Evolutionary conservation across 148 eudicot genomes (phyloP).

Genomic region (Linanthus parryae): DNA sequence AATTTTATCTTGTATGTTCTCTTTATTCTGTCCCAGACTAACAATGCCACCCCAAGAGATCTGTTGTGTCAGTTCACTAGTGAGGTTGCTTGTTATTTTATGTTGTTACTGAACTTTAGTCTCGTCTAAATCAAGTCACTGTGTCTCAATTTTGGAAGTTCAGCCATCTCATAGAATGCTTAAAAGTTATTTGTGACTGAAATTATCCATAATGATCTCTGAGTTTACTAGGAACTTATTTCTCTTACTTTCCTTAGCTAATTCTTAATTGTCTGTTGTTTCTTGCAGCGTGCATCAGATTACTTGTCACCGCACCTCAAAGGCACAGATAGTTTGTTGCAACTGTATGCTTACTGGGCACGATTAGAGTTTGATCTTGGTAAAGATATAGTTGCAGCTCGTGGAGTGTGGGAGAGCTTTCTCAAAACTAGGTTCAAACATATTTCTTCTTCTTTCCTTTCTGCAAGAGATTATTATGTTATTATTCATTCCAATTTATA

Average conservation of each 20-base stretch:
- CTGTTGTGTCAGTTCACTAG: too few relatives aligned
- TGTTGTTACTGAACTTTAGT: too few relatives aligned
- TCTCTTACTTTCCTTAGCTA: neutral
- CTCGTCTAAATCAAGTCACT: too few relatives aligned
- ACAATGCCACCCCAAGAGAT: too few relatives aligned
- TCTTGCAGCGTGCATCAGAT: conserved; percentile 77
- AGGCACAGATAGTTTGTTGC: conserved; percentile 61
- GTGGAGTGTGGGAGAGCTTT: conserved; percentile 95
- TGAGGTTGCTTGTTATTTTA: too few relatives aligned
- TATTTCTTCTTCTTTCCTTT: conserved; percentile 2
- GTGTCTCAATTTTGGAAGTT: too few relatives aligned
- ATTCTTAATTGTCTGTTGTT: conserved; percentile 10
- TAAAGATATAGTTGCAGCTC: conserved; percentile 75
- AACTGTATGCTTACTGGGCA: conserved; percentile 79
- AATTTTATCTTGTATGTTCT: too few relatives aligned
- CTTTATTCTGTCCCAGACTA: too few relatives aligned
- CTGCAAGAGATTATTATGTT: neutral
- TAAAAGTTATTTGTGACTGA: too few relatives aligned
- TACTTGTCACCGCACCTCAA: conserved; percentile 61
- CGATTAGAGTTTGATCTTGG: conserved; percentile 59
- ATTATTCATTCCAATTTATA: neutral
- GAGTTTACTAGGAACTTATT: too few relatives aligned
- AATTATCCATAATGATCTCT: too few relatives aligned
- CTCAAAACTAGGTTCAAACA: conserved; percentile 60
- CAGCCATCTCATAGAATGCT: too few relatives aligned